Evolutionary conservation across 768 basidiomycete species (phyloP), one percentile per base, ranked within the genome.

Genomic region (Tylopilus vinaceipallidus): DNA sequence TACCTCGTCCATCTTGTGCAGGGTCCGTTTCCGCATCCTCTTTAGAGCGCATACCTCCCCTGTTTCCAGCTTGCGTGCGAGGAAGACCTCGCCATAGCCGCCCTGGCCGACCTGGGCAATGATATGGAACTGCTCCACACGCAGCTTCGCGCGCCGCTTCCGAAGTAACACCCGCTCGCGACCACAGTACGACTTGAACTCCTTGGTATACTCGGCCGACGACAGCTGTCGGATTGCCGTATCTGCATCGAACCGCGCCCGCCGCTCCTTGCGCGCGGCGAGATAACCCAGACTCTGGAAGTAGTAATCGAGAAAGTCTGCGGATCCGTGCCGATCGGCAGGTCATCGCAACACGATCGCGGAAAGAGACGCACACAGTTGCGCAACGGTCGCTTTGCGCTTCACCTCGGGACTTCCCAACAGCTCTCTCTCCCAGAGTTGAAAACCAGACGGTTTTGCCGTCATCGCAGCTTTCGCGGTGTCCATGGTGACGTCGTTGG

Each of bases 71-170:
- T 98, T 97, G 35, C 95, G 76, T 10, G 97, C 97, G 44, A 99
- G 77, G 64, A 89, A 99, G 22, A 99, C 97, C 56, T 98, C 95
- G 6, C 97, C 97, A 69, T 98, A 99, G 3, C 97, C 97, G 12
- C 97, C 97, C 72, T 99, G 97, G 2, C 97, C 97, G 41, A 99
- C 93, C 69, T 99, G 97, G 1, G 94, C 93, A 56, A 99, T 95
- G 67, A 99, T 95, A 63, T 97, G 91, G 70, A 99, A 99, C 62
- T 95, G 91, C 42, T 98, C 92, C 22, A 99, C 83, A 51, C 84
- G 82, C 36, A 98, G 78, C 65, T 97, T 99, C 11, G 95, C 86
- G 32, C 97, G 79, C n/a, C 97, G 80, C 54, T 88, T 86, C 46
- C 97, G 79, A n/a, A 99, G 76, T 8, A 97, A 66, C 5, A 95